Conservation (phyloP, 305 asterid genomes). For the Fraxinus nigra region DNA sequence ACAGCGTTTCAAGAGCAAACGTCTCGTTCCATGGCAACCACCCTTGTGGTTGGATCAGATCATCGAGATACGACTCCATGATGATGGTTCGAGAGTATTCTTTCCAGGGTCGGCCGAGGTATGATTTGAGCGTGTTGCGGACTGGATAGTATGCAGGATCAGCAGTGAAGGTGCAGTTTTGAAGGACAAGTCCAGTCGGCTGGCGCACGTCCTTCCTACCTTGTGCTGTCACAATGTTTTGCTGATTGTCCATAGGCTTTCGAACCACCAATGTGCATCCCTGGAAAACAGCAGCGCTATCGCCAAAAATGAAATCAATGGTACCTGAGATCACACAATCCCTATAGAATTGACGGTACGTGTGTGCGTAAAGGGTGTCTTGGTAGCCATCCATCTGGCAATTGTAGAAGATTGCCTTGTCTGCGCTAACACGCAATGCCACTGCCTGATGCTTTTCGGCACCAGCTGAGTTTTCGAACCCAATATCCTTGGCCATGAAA, state of each 20-base stretch:
- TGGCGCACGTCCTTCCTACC: slow-evolving; percentile 31
- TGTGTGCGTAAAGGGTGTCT: slow-evolving; percentile 58
- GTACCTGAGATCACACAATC: slow-evolving; percentile 57
- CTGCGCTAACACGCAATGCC: slow-evolving; percentile 44
- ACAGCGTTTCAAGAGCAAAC: slow-evolving; percentile 34
- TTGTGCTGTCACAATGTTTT: slow-evolving; percentile 51
- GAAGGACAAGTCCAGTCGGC: slow-evolving; percentile 41
- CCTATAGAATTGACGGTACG: slow-evolving; percentile 47
- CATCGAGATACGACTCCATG: slow-evolving; percentile 37
- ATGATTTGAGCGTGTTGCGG: slow-evolving; percentile 21
- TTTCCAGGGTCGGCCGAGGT: slow-evolving; percentile 58
- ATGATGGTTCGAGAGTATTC: slow-evolving; percentile 37
- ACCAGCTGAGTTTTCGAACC: slow-evolving; percentile 45
- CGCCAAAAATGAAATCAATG: slow-evolving; percentile 53
- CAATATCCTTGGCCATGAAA: slow-evolving; percentile 45
- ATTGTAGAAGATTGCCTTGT: slow-evolving; percentile 41
- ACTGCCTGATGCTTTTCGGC: slow-evolving; percentile 46
- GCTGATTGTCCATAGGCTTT: slow-evolving; percentile 38
- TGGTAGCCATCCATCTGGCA: slow-evolving; percentile 49
- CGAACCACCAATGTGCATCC: slow-evolving; percentile 36
- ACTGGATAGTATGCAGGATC: slow-evolving; percentile 24
- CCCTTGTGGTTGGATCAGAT: slow-evolving; percentile 38
- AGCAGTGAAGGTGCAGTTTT: slow-evolving; percentile 33
- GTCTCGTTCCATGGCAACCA: slow-evolving; percentile 45
- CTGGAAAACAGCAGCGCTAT: slow-evolving; percentile 43